Base-by-base conservation (phyloP, 441 rosid genomes). In the Geranium incanum region DNA sequence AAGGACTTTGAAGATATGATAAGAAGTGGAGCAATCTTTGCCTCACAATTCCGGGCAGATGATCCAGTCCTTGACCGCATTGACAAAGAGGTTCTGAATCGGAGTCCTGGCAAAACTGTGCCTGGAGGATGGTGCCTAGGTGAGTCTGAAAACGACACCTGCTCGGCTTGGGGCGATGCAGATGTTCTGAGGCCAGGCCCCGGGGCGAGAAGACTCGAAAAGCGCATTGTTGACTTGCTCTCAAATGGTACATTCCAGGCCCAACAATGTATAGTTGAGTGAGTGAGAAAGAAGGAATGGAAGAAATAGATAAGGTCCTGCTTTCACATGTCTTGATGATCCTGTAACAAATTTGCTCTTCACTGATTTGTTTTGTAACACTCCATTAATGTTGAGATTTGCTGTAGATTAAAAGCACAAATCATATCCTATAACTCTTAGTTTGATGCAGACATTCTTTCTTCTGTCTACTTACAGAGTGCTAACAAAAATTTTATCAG, bases 61-160 rank as follows among this genome's bases (percentile, higher is more conserved):
- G 95, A 87, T 71, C 75, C 86, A 1, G 80, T 84, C 37, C 96
- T 90, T 68, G 97, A 89, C 48, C 85, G 77, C 33, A 89, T 95
- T 15, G 99, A 95, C 75, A 78, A 18, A 63, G 94, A 89, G 74
- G 82, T 95, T 81, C 77, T 92, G 71, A 80, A 81, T 36, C 88
- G 94, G 71, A 76, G 7, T 43, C 77, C 80, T 0, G 89, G 83
- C 68, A 68, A 79, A 80, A 85, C 84, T 59, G 88, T 85, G 50
- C 89, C 92, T 28, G 99, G 99, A 62, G 97, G 99, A 57, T 95
- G 99, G 99, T 92, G 99, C 86, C 76, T 95, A 70, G 97, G 89
- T 45, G 86, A 87, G 33, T 76, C 86, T 23, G 76, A 72, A 36
- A 86, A 84, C 18, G 78, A 77, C 68, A 73, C 84, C 0, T 92